Percentiles rank a stretch among this genome's conserved stretches.
Conservation (phyloP, 352 stramenopile genomes). For the Phytophthora agathidicida region DNA sequence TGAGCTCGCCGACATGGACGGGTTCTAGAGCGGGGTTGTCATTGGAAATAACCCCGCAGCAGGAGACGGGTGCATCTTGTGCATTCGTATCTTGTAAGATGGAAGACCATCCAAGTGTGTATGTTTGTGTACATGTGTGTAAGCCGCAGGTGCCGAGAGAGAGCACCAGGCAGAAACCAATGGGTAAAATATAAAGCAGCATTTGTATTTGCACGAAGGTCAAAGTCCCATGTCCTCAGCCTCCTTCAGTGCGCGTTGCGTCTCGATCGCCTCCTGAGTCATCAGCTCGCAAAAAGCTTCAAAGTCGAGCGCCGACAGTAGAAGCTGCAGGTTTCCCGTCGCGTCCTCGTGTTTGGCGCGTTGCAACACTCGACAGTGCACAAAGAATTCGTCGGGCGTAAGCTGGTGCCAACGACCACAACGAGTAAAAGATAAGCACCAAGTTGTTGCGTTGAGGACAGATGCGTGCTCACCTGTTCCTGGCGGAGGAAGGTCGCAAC, state of each 20-base stretch:
- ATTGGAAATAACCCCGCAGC: constrained; percentile 29
- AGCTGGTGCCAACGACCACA: constrained; percentile 28
- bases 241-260: constrained; percentile 51
- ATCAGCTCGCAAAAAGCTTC: constrained; percentile 61
- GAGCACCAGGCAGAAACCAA: constrained; percentile 25
- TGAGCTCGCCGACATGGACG: constrained; percentile 65
- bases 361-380: constrained; percentile 49
- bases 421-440: constrained; percentile 5
- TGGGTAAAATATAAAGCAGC: constrained; percentile 48
- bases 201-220: constrained; percentile 28
- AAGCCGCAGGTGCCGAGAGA: constrained; percentile 15
- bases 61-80: constrained; percentile 6
- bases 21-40: constrained; percentile 40
- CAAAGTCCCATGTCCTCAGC: constrained; percentile 67
- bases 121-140: constrained; percentile 32
- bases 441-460: constrained; percentile 3
- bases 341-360: constrained; percentile 39
- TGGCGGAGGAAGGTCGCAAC: constrained; percentile 47
- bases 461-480: constrained; percentile 28
- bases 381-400: constrained; percentile 50
- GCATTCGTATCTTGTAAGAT: constrained; percentile 1
- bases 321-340: constrained; percentile 47
- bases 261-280: constrained; percentile 49
- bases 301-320: constrained; percentile 66
- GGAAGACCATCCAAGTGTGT: constrained; percentile 11